These are phyloP conservation scores for Puccinia polysora DNA, from an alignment of 1,284 basidiomycete species.

Conservation along the genomic window DNA sequence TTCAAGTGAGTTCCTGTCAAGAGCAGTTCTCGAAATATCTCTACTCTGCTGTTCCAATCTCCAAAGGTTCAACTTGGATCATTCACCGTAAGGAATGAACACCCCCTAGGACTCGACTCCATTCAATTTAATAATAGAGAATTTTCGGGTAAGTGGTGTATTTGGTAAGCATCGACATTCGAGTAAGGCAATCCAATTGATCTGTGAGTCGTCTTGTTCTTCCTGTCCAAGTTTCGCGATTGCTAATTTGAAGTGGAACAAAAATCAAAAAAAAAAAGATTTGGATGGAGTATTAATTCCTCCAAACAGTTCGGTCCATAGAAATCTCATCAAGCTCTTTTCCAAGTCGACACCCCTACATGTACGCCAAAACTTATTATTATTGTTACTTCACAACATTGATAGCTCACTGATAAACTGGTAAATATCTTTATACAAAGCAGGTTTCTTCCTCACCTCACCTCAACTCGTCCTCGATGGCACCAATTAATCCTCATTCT, in stretches of 20 bases:
- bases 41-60: neutral
- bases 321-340: constrained; percentile 8
- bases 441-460: neutral
- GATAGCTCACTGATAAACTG: neutral
- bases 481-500: neutral
- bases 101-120: constrained; percentile 24
- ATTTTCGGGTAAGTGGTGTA: constrained; percentile 7
- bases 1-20: constrained; percentile 18
- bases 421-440: neutral
- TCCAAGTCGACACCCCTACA: neutral
- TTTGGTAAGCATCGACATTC: constrained; percentile 20
- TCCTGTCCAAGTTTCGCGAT: constrained; percentile 4
- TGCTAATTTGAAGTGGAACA: too few species aligned
- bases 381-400: neutral
- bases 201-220: constrained; percentile 9
- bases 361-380: neutral
- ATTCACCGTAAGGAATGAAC: too few species aligned
- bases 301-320: constrained; percentile 12
- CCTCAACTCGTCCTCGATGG: neutral
- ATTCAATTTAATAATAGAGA: constrained; percentile 8
- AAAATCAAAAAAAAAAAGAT: neutral
- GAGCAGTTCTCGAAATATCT: neutral
- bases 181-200: constrained; percentile 21
- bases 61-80: neutral
- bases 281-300: constrained; percentile 22